Evolutionary conservation across 192 early-diverging fungal species (phyloP), one percentile per base, ranked within the genome.

Genomic region (Gigaspora rosea): DNA sequence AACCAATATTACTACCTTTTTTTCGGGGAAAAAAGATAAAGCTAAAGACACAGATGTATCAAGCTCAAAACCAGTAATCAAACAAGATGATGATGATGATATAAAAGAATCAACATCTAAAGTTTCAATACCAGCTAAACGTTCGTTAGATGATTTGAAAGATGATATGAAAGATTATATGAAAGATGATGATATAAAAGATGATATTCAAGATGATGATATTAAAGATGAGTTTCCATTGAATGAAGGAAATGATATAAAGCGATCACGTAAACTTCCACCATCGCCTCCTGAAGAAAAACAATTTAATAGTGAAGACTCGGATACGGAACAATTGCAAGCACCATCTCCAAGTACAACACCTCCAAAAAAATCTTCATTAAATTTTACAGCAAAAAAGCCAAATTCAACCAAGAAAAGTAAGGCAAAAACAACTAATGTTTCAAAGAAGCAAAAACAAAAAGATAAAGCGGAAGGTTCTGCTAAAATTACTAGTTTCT

Each of bases 401-500:
- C 27, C 12, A 32, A 22, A 35, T 15, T 5, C 61, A 63, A 2
- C 61, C 33, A 63, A 33, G 61, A 63, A 35, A 33, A 63, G 33
- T 22, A 63, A 63, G 27, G 27, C 33, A 35, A 33, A 63, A 2
- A 7, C 41, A 41, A 41, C 41, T 41, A 7, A 41, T 41, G 41
- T 41, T 41, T 41, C 41, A 41, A 41, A 41, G 41, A 41, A 41
- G 41, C 41, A 41, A 7, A 41, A 41, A 41, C 4, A 0, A 41
- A 41, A 41, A 41, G 41, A 41, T 32, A 63, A 63, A 15, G 61
- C 33, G 3, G 15, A 63, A 35, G 32, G 33, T 33, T 35, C 61
- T 32, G 61, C 27, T 33, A 63, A 63, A 33, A 63, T 63, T 63
- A 63, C 61, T 16, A 63, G 16, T 35, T 63, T 63, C 49, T 73